Evolutionary conservation across 148 eudicot species (phyloP).

Genomic region (Euryodendron excelsum): DNA sequence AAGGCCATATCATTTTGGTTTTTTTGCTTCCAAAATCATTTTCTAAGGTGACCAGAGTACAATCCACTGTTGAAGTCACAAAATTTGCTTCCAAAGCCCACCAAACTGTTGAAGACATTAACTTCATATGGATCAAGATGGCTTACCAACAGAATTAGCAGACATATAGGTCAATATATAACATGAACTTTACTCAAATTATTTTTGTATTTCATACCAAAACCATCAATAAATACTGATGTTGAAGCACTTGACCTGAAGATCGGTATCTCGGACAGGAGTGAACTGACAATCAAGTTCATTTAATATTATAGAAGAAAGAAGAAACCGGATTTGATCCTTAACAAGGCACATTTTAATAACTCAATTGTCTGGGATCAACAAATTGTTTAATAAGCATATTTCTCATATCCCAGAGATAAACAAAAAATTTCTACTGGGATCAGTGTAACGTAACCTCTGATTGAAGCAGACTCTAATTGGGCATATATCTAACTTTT

Average conservation of each 20-base stretch:
- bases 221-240: not conserved
- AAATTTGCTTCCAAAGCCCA: not conserved
- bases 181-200: not conserved
- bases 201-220: not conserved
- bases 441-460: not conserved
- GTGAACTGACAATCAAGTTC: not conserved
- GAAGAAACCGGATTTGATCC: not conserved
- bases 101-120: not conserved
- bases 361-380: too few species aligned
- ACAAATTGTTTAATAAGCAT: too few species aligned
- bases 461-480: not conserved
- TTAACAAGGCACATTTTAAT: not conserved
- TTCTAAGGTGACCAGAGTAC: not conserved
- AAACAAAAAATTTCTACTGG: not conserved
- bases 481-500: not conserved
- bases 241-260: not conserved
- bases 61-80: not conserved
- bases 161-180: too few species aligned
- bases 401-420: not conserved
- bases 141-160: too few species aligned
- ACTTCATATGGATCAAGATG: too few species aligned
- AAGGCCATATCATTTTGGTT: not conserved
- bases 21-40: not conserved
- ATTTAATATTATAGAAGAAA: not conserved
- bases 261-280: not conserved